phyloP scores from a whole-genome alignment of 192 early-diverging fungal genomes.

The Umbelopsis sp. region DNA sequence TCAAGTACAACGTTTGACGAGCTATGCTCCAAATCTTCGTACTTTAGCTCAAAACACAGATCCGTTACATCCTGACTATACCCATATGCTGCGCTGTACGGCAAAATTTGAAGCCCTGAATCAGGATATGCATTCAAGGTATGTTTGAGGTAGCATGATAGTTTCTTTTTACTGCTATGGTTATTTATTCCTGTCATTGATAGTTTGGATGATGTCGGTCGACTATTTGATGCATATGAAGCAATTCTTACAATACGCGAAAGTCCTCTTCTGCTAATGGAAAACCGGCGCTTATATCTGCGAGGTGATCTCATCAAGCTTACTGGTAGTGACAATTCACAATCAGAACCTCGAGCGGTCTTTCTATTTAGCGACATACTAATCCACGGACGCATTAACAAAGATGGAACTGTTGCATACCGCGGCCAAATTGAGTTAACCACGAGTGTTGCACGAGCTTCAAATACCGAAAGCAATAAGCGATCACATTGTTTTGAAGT shows the following conservation, averaged over 20 bases:
- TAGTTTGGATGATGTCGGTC: conserved; percentile 3
- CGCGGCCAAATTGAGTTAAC: conserved; percentile 7
- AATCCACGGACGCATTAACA: background rate
- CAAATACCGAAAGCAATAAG: conserved; percentile 3
- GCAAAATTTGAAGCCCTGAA: conserved; percentile 3
- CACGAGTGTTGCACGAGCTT: background rate
- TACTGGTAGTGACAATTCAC: background rate
- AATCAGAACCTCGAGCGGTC: background rate
- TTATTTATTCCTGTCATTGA: background rate
- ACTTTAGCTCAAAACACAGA: conserved; percentile 20
- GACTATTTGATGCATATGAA: conserved; percentile 14
- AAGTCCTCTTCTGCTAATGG: background rate
- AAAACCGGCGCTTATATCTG: background rate
- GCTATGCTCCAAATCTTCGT: conserved; percentile 6
- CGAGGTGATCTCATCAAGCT: background rate
- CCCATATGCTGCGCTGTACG: background rate
- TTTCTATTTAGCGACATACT: background rate
- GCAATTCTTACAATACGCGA: background rate
- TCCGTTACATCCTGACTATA: conserved; percentile 21
- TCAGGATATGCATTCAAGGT: conserved; percentile 9
- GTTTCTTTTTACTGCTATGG: background rate
- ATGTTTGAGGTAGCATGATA: background rate
- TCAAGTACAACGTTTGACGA: conserved; percentile 5
- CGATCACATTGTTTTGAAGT: conserved; percentile 15
- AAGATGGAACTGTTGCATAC: conserved; percentile 1